Evolutionary conservation across 306 rosid species (phyloP), one percentile per base, ranked within the genome.

Genomic region (Vigna radiata): DNA sequence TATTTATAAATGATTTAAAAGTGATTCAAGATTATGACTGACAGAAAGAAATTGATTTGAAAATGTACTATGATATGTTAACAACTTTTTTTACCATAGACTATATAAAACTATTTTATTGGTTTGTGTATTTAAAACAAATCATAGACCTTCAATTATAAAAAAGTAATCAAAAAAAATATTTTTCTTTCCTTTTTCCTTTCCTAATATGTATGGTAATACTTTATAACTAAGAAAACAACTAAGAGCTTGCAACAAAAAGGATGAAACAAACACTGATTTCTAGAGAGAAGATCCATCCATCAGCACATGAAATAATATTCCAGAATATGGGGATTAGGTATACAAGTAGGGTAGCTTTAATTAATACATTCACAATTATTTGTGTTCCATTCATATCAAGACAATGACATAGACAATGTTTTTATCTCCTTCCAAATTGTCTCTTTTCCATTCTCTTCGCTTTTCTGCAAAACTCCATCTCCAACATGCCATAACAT

Each of bases 401-500:
- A 9, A 75, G 91, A 90, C 98, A 88, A 88, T 37, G 50, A 36
- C 79, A 68, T 83, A 11, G 78, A 78, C 82, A 16, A 9, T 43
- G 61, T 55, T 53, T 79, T 82, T 81, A 72, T 80, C 87, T 43
- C 61, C 75, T 59, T 83, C 79, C 86, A 27, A 48, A 19, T 86
- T 90, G 89, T 86, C 86, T 67, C 82, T 78, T 75, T 76, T 33
- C 82, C 27, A 31, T 27, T 62, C 62, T 79, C 77, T 41, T 36
- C 77, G 72, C 82, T 86, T 88, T 71, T 78, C 73, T 58, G 71
- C 89, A 84, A 87, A 85, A 70, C 82, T 87, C 91, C 91, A 91
- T 84, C 86, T 60, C 89, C 92, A 86, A 88, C 55, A 80, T 75
- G 84, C 84, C 90, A 87, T 56, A 81, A 65, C 77, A 79, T 79